Conservation (phyloP, 2,329 filamentous ascomycete species). For the Cadophora malorum region DNA sequence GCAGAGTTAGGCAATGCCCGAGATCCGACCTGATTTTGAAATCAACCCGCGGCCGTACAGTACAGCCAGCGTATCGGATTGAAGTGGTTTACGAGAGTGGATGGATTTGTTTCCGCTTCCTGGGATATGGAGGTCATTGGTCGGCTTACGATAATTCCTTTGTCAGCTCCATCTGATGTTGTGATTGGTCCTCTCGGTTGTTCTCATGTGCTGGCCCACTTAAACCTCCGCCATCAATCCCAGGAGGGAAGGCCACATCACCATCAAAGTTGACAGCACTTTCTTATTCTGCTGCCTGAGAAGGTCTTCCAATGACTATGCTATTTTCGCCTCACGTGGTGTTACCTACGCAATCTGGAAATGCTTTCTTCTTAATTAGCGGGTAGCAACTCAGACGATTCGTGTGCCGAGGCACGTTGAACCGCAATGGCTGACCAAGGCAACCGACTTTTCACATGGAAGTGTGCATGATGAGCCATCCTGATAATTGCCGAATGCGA, state of each 20-base stretch:
- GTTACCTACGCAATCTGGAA: neutral
- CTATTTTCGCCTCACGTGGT: neutral
- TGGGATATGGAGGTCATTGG: neutral
- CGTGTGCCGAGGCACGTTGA: neutral
- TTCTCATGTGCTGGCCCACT: neutral
- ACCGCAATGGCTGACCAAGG: neutral
- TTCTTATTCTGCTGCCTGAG: neutral
- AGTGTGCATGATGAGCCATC: neutral
- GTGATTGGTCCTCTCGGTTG: conserved; percentile 5
- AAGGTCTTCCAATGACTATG: neutral
- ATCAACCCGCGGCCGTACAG: neutral
- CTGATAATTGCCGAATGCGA: neutral
- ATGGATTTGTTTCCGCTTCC: neutral
- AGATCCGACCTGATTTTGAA: neutral
- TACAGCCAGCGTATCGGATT: conserved; percentile 10
- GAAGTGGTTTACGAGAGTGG: neutral
- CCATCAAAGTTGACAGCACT: neutral
- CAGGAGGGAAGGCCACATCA: neutral
- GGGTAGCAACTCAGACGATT: neutral
- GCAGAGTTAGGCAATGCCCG: neutral
- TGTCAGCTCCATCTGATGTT: neutral
- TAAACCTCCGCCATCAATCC: neutral
- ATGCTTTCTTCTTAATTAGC: neutral
- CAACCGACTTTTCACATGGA: neutral
- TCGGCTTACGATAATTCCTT: neutral